phyloP scores from a whole-genome alignment of 768 basidiomycete genomes.

The Amanita inopinata region DNA sequence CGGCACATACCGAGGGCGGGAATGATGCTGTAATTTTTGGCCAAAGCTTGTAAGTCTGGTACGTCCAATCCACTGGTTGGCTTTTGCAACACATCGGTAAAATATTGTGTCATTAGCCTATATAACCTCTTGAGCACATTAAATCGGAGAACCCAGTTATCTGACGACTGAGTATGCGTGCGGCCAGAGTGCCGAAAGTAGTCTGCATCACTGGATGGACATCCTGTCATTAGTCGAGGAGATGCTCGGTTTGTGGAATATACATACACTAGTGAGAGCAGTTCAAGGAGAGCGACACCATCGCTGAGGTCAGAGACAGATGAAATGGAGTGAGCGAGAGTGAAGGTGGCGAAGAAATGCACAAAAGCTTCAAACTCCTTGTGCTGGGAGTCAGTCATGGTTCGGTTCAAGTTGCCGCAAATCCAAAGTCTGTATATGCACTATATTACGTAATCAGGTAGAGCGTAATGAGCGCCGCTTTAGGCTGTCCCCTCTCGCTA shows the following conservation, averaged over 20 bases:
- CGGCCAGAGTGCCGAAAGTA: constrained; percentile 65
- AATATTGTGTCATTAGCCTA: constrained; percentile 83
- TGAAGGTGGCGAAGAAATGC: constrained; percentile 70
- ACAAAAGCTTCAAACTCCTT: constrained; percentile 77
- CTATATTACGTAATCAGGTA: constrained; percentile 2
- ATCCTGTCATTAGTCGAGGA: constrained; percentile 1
- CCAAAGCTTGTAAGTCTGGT: constrained; percentile 79
- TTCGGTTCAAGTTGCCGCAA: not conserved
- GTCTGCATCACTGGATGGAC: constrained; percentile 50
- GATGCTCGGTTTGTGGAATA: not conserved
- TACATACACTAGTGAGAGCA: constrained; percentile 68
- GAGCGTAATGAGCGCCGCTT: not conserved
- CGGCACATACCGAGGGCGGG: constrained; percentile 72
- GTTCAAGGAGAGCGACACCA: constrained; percentile 65
- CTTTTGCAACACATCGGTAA: constrained; percentile 74
- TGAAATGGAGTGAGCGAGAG: constrained; percentile 53
- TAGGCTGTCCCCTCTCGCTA: constrained; percentile 32
- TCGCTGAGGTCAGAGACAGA: constrained; percentile 68
- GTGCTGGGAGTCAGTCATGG: constrained; percentile 28
- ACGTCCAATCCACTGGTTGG: constrained; percentile 72
- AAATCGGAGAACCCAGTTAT: constrained; percentile 88
- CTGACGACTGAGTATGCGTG: constrained; percentile 51
- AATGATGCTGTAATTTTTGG: constrained; percentile 58
- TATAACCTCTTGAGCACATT: constrained; percentile 77
- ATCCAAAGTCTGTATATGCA: not conserved